These are phyloP conservation scores for Amoebophrya sp. DNA, from an alignment of 169 alveolate genomes.

Conservation along the genomic window DNA sequence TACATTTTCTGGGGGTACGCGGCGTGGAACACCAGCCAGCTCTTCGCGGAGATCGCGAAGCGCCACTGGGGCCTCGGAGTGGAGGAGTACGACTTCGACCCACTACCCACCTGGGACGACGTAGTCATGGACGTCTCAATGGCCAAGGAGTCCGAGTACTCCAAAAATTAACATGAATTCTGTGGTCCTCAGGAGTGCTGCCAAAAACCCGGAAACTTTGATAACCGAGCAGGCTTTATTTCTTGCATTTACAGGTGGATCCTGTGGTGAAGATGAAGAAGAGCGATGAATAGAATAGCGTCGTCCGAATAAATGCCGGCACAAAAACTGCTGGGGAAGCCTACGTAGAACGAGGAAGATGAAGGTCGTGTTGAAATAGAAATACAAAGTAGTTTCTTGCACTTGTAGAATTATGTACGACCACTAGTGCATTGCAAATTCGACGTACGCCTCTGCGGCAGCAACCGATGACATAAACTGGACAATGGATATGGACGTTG, in stretches of 20 bases:
- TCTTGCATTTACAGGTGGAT: neutral
- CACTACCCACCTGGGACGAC: neutral
- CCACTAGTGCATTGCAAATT: too few species aligned
- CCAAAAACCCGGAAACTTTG: neutral
- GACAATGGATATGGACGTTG: too few species aligned
- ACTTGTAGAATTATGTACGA: too few species aligned
- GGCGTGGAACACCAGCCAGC: neutral
- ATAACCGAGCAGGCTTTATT: neutral
- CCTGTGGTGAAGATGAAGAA: neutral
- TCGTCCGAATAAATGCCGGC: neutral
- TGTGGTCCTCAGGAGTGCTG: too few species aligned
- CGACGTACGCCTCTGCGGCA: too few species aligned
- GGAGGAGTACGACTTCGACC: too few species aligned
- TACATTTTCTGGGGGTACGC: neutral
- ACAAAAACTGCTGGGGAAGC: too few species aligned
- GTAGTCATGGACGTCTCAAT: neutral
- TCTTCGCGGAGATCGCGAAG: neutral
- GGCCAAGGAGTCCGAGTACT: neutral
- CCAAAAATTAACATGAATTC: neutral
- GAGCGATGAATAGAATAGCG: neutral
- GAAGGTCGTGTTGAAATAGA: neutral
- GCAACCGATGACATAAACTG: too few species aligned
- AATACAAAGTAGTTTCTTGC: too few species aligned
- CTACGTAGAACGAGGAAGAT: too few species aligned
- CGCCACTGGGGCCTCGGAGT: neutral